Base-by-base conservation (phyloP, 345 rosid species). In the Heritiera littoralis region DNA sequence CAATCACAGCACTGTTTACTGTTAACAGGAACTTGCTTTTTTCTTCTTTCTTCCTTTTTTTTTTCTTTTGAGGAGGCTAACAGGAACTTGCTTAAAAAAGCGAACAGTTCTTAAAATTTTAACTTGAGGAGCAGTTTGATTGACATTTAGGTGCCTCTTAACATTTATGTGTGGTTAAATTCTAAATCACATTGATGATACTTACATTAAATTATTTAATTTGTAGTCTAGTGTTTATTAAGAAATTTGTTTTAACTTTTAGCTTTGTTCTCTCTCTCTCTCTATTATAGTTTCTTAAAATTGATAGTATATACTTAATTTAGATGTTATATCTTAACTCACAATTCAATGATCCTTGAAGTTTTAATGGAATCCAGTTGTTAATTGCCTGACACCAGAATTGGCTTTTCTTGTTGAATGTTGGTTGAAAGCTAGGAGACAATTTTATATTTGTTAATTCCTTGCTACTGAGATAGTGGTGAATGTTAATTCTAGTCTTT, bases 221-320 rank as follows among this genome's bases (percentile, higher is more conserved):
- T 56, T 56, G 35, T 56, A 74, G 66, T 56, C 66, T 74, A 70
- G 20, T 70, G 58, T 70, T 70, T 28, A 48, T 13, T 13, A 28
- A 70, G 56, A 23, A 13, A 70, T 23, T 48, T 18, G 12, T 70
- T 70, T 70, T 46, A 46, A 23, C 40, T 70, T 68, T 23, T 46
- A 48, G 74, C 54, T 70, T 46, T 18, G 6, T 48, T n/a, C 35
- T 18, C 30, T 70, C 74, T 70, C 32, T 55, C 35, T 20, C 48
- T 67, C 54, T 49, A 0, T 49, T 3, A 45, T 45, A 20, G 73
- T 11, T 68, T 20, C 73, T 46, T 20, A 45, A 68, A n/a, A 20
- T 23, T 20, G 35, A 46, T 68, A 11, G 18, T 45, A 68, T 46
- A 68, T 45, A 46, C 18, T 12, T 46, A 68, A 68, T 68, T 68